Conservation (phyloP, 2,329 filamentous ascomycete genomes). For the Pseudocercospora musae region DNA sequence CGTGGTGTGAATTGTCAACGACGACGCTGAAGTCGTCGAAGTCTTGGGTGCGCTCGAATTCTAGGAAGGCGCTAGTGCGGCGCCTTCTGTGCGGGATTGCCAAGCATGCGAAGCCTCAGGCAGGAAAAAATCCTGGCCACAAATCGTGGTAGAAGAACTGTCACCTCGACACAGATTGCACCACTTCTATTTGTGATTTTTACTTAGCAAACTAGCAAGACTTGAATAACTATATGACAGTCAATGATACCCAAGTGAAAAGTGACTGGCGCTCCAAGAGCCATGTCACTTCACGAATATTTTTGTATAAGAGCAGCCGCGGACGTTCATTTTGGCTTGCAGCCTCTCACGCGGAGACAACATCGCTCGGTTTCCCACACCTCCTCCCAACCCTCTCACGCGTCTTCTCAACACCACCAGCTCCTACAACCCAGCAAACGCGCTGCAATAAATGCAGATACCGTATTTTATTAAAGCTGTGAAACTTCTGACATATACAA, state of each 20-base stretch:
- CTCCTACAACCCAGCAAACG: not conserved
- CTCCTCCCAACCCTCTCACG: not conserved
- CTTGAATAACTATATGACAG: no score
- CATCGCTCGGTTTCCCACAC: conserved; percentile 4
- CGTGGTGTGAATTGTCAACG: not conserved
- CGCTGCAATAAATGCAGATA: not conserved
- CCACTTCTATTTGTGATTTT: not conserved
- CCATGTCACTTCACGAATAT: not conserved
- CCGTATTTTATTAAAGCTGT: not conserved
- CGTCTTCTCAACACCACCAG: not conserved
- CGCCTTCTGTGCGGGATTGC: conserved; percentile 1
- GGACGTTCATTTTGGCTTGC: not conserved
- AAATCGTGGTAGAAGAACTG: not conserved
- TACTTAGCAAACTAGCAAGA: no score
- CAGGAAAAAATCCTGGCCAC: not conserved
- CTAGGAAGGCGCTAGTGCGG: conserved; percentile 4
- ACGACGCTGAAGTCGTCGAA: not conserved
- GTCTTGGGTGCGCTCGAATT: not conserved
- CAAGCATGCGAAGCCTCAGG: not conserved
- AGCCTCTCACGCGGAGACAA: not conserved
- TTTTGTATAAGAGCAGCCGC: not conserved
- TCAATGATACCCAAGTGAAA: no score
- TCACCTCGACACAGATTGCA: not conserved
- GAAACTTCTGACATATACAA: not conserved
- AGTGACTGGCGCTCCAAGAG: not conserved